Evolutionary conservation across 2,329 filamentous ascomycete genomes (phyloP).

Genomic region (Metarhizium album): DNA sequence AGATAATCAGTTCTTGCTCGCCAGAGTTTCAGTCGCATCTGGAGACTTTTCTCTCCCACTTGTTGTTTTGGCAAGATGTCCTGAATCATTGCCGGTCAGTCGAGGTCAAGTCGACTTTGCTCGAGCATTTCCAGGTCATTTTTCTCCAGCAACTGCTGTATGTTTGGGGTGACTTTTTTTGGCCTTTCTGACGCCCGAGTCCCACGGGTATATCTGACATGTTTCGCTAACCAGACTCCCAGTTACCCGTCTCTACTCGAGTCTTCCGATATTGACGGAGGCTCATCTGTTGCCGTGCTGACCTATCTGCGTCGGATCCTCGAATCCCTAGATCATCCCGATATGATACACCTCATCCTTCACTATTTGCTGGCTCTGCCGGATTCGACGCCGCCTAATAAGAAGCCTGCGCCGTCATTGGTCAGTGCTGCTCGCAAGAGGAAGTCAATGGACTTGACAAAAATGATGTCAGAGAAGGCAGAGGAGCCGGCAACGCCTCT

Average conservation of each 20-base stretch:
- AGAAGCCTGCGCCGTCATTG: slow-evolving; percentile 33
- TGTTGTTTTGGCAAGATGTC: slow-evolving; percentile 97
- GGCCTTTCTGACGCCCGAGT: no score
- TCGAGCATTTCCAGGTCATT: slow-evolving; percentile 95
- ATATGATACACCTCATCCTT: slow-evolving; percentile 88
- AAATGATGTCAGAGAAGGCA: slow-evolving; percentile 63
- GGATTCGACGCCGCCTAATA: slow-evolving; percentile 32
- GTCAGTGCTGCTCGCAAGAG: slow-evolving; percentile 65
- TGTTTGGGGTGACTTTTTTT: slow-evolving; percentile 19
- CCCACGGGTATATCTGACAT: background rate
- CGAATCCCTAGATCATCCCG: slow-evolving; percentile 82
- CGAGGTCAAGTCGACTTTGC: slow-evolving; percentile 82
- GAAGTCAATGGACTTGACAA: slow-evolving; percentile 81
- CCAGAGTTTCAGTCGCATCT: slow-evolving; percentile 74
- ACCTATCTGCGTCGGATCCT: slow-evolving; percentile 88
- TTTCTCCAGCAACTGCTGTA: slow-evolving; percentile 91
- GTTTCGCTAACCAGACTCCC: slow-evolving; percentile 3
- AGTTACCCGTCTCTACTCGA: slow-evolving; percentile 93
- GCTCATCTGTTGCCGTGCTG: slow-evolving; percentile 89
- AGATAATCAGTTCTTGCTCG: slow-evolving; percentile 64
- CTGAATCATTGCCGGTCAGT: slow-evolving; percentile 87
- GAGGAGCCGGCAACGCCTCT: slow-evolving; percentile 68
- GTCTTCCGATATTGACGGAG: slow-evolving; percentile 93
- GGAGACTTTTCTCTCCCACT: slow-evolving; percentile 85
- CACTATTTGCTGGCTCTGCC: slow-evolving; percentile 83